Evolutionary conservation across 148 eudicot genomes (phyloP).

Genomic region (Fallopia convolvulus): DNA sequence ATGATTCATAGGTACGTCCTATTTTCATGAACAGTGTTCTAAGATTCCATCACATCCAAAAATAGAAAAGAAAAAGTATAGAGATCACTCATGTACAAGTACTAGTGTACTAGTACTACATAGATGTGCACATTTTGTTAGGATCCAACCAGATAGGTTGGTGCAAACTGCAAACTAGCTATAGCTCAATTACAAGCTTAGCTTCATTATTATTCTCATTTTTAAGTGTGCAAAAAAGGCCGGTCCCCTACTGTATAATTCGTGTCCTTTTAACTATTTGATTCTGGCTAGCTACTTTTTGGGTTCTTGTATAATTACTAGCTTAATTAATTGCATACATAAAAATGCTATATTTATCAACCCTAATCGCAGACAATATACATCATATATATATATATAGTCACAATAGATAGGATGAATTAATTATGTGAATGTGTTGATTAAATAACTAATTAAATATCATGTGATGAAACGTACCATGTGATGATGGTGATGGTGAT

Average conservation of each 20-base stretch:
- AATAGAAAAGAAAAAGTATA: not conserved
- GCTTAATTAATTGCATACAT: too few relatives aligned
- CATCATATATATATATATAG: too few relatives aligned
- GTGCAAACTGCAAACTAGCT: not conserved
- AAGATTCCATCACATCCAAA: not conserved
- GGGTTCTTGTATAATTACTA: too few relatives aligned
- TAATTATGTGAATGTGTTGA: too few relatives aligned
- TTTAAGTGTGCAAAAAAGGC: not conserved
- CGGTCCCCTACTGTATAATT: not conserved
- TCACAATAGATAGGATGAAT: too few relatives aligned
- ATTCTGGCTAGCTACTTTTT: not conserved
- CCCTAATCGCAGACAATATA: not conserved
- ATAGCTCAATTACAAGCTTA: not conserved
- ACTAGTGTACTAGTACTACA: not conserved
- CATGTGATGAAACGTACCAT: slow-evolving; percentile 8
- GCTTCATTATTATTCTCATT: not conserved
- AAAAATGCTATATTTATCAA: not conserved
- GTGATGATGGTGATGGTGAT: slow-evolving; percentile 29
- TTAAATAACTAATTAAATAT: too few relatives aligned
- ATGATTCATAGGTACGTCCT: too few relatives aligned
- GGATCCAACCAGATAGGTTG: not conserved
- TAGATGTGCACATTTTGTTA: not conserved
- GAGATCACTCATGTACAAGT: not conserved
- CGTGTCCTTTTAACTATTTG: not conserved
- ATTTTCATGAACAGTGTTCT: too few relatives aligned